Evolutionary conservation across 116 monocot species (phyloP), one percentile per base, ranked within the genome.

Genomic region (Zostera marina): DNA sequence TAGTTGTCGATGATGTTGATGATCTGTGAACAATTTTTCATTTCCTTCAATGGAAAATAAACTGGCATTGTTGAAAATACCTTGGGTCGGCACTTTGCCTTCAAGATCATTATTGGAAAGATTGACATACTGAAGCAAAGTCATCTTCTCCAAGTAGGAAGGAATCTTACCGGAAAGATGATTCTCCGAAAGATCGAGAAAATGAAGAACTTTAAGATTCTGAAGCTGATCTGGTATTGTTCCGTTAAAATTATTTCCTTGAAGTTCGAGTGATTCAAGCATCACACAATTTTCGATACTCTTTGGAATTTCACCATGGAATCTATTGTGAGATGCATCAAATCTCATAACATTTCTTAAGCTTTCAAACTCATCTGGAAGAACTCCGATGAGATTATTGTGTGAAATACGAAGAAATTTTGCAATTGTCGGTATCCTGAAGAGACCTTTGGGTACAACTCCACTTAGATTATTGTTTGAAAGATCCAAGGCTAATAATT

Each of bases 161-260:
- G 70, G 75, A 24, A 75, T 66, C 16, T 20, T 43, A 2, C 75
- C 75, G 0, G 10, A 25, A 7, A 75, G 42, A 3, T 57, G 47
- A 54, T 75, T 75, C 32, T 61, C 43, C 14, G 70, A 70, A 21
- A 75, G 43, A 11, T 74, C 74, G 4, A 74, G 59, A 4, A 54
- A 22, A 13, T 39, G 4, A 3, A 74, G 45, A 0, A 2, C 10
- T 45, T 10, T 10, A 11, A 45, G 45, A 11, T 45, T 10, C 45
- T 14, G 13, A 45, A 45, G 10, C 45, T 5, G 2, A 45, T 10
- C 2, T 11, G 45, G 45, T 45, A 45, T 14, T 11, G 14, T 5
- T 45, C 45, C 45, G 0, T 10, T 11, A 11, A 45, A 11, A 2
- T 45, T 3, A 14, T 45, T 45, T 5, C 45, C 45, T 14, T 45